Base-by-base conservation (phyloP, 2,329 filamentous ascomycete species). In the Clarireedia monteithiana region DNA sequence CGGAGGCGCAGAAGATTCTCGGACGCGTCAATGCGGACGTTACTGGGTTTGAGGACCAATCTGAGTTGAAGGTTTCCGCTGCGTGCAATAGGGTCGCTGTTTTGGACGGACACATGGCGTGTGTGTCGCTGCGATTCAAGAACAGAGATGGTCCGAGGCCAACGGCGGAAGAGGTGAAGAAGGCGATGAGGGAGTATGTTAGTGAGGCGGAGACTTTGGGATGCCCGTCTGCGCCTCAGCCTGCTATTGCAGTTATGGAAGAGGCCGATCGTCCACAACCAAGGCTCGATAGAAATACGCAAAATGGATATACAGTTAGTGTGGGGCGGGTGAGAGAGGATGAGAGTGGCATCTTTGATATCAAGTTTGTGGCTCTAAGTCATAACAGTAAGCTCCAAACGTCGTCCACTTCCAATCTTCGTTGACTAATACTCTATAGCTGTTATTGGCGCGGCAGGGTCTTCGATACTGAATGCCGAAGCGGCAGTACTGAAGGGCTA, bases 81-180 rank as follows among this genome's bases (percentile, higher is more conserved):
- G 85, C 91, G 3, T 97, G 94, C 76, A 97, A 94, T 68, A 85
- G 94, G 60, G 94, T 97, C 2, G 82, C 91, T n/a, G 94, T 97
- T 17, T 82, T 96, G 57, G 92, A 97, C 69, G 94, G 94, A 46
- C 94, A 97, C 75, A 95, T 87, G 55, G 91, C 89, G n/a, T 96
- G 91, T 69, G 90, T 97, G 9, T 94, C 89, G 6, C 77, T 97
- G 60, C 80, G 83, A 55, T 97, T 97, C 72, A 82, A 83, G 69
- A 83, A 83, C 65, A 82, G 86, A 27, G 57, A 62, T 55, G 58
- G 44, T 39, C 88, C 89, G 1, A 75, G 84, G 5, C 92, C 92
- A 3, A 82, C 77, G 26, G 86, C 84, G 0, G 86, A 90, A 64
- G 77, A 89, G 60, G 89, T 95, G 64, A 88, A 86, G 72, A 77